Evolutionary conservation across 305 asterid genomes (phyloP).

Genomic region (Stenogyne calaminthoides): DNA sequence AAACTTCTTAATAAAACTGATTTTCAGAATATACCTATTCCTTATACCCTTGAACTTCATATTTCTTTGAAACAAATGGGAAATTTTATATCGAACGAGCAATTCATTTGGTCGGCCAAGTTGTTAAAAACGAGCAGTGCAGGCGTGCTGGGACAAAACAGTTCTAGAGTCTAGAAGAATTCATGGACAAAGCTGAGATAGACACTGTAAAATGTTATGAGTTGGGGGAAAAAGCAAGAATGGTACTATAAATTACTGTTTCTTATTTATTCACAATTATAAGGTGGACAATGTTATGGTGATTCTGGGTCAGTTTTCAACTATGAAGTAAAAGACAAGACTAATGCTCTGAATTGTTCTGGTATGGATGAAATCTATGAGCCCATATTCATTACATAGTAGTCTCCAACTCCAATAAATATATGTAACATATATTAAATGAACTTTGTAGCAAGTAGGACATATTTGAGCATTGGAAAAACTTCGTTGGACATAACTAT

Average conservation of each 20-base stretch:
- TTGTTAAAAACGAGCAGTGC: neutral
- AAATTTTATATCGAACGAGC: too few species aligned
- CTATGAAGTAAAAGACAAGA: neutral
- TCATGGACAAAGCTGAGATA: too few species aligned
- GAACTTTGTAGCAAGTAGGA: neutral
- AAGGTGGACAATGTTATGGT: too few species aligned
- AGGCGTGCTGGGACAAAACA: neutral
- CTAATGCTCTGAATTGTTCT: neutral
- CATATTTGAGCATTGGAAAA: too few species aligned
- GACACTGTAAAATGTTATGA: neutral
- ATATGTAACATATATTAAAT: neutral
- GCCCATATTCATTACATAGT: neutral
- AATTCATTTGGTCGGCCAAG: too few species aligned
- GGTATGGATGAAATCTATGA: neutral
- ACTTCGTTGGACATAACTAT: neutral
- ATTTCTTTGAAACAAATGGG: too few species aligned
- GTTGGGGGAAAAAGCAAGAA: too few species aligned
- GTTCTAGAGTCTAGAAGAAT: neutral
- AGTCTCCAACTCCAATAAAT: neutral
- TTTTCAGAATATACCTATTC: too few species aligned
- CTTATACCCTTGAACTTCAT: too few species aligned
- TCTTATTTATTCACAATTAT: neutral
- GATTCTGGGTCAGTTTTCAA: too few species aligned
- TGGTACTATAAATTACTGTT: neutral
- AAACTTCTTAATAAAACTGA: neutral